Conservation (phyloP, 345 rosid genomes). For the Populus deltoides region DNA sequence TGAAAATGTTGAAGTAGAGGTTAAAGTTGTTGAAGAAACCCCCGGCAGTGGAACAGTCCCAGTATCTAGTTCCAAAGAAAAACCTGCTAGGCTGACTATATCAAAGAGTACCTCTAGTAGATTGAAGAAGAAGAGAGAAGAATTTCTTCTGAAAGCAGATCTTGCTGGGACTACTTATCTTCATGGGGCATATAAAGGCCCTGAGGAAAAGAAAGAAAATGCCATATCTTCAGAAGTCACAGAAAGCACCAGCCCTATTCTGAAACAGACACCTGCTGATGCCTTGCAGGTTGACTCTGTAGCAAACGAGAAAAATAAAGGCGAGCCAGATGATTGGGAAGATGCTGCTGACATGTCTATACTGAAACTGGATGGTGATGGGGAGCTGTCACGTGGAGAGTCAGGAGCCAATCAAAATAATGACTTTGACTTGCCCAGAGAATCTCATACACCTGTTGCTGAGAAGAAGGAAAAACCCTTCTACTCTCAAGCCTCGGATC, state of each 20-base stretch:
- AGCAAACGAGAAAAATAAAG: constrained; percentile 41
- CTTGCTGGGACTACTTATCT: constrained; percentile 87
- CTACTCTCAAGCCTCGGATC: constrained; percentile 31
- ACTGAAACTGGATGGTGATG: constrained; percentile 57
- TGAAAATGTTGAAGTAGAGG: constrained; percentile 20
- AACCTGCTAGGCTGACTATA: constrained; percentile 42
- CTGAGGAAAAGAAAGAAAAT: constrained; percentile 71
- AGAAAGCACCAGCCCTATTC: constrained; percentile 28
- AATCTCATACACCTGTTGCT: constrained; percentile 1
- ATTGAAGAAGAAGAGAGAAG: constrained; percentile 59
- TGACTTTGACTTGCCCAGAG: constrained; percentile 19
- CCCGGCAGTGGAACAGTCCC: constrained; percentile 28
- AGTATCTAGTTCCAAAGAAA: constrained; percentile 46
- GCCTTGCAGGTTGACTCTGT: constrained; percentile 25
- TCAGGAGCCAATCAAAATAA: neutral
- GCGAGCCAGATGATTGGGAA: constrained; percentile 95
- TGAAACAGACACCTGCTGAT: constrained; percentile 37
- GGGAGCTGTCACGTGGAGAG: constrained; percentile 23
- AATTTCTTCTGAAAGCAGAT: constrained; percentile 81
- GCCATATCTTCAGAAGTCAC: constrained; percentile 26
- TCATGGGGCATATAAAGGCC: constrained; percentile 84
- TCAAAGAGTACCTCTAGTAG: constrained; percentile 40
- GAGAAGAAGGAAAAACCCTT: constrained; percentile 28
- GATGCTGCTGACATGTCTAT: constrained; percentile 89
- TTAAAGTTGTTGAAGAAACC: constrained; percentile 30